phyloP scores from a whole-genome alignment of 2,329 filamentous ascomycete species.

The Xylariaceae sp. region DNA sequence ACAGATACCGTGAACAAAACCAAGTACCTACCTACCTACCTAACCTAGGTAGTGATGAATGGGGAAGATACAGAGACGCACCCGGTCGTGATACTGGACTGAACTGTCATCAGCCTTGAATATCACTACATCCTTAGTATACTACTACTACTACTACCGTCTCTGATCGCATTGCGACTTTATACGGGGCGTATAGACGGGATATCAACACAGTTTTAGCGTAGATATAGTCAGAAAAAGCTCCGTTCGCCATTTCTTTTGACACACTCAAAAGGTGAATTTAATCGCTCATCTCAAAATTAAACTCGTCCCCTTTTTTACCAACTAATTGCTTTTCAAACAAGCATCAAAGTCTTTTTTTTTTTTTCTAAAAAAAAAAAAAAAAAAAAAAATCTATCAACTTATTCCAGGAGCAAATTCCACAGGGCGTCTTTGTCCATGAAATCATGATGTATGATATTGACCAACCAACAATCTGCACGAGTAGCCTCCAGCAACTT shows the following conservation, averaged over 20 bases:
- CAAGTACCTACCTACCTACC: too few relatives aligned
- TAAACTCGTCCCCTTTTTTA: background rate
- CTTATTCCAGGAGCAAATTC: conserved; percentile 52
- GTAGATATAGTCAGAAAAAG: background rate
- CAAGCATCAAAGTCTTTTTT: background rate
- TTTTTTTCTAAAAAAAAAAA: background rate
- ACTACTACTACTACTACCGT: too few relatives aligned
- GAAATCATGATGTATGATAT: conserved; percentile 78
- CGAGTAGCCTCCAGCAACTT: conserved; percentile 62
- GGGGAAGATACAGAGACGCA: too few relatives aligned
- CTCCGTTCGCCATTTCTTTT: background rate
- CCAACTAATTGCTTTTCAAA: background rate
- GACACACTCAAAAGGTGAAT: background rate
- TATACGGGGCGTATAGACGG: background rate
- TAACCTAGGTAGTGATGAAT: too few relatives aligned
- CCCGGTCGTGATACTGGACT: too few relatives aligned
- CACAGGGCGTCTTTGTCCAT: conserved; percentile 67
- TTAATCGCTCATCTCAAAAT: background rate
- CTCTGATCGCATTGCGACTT: too few relatives aligned
- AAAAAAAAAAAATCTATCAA: background rate
- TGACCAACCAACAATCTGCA: conserved; percentile 79
- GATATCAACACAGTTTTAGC: background rate
- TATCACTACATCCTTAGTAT: too few relatives aligned
- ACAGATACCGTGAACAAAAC: too few relatives aligned
- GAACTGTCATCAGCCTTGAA: too few relatives aligned